phyloP scores from a whole-genome alignment of 768 basidiomycete species.

The Trametes cubensis region DNA sequence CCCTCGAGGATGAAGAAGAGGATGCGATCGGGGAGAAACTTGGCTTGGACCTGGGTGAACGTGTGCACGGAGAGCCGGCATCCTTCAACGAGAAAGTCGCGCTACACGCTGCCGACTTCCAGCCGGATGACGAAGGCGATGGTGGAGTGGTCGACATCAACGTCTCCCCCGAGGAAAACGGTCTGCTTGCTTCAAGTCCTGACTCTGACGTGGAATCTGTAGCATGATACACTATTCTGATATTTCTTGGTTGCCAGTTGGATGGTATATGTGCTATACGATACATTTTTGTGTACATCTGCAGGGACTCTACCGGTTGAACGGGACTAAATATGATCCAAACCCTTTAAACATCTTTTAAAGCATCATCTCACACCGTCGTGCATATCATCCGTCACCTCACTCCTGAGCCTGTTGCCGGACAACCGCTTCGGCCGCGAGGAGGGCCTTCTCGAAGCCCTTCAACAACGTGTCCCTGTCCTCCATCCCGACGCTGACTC shows the following conservation, averaged over 20 bases:
- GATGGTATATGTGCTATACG: slow-evolving; percentile 22
- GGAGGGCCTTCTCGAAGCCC: slow-evolving; percentile 66
- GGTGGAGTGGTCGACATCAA: slow-evolving; percentile 17
- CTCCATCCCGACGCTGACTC: slow-evolving; percentile 93
- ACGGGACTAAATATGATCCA: slow-evolving; percentile 1
- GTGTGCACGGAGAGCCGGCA: slow-evolving; percentile 25
- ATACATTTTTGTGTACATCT: slow-evolving; percentile 16
- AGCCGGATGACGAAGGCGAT: background rate
- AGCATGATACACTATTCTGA: slow-evolving; percentile 2
- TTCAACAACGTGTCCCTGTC: slow-evolving; percentile 56
- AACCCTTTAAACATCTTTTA: slow-evolving; percentile 2
- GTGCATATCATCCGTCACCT: too few relatives aligned
- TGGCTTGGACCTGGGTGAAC: slow-evolving; percentile 22
- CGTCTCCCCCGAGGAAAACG: background rate
- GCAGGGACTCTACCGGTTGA: slow-evolving; percentile 16
- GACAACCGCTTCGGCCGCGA: slow-evolving; percentile 61
- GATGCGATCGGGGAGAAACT: slow-evolving; percentile 29
- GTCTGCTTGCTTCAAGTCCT: background rate
- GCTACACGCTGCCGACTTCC: slow-evolving; percentile 7
- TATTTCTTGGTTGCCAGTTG: slow-evolving; percentile 16
- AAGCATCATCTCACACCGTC: too few relatives aligned
- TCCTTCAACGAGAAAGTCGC: slow-evolving; percentile 32
- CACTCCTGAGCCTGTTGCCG: background rate
- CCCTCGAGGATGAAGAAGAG: slow-evolving; percentile 47
- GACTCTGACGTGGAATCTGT: slow-evolving; percentile 5